These are phyloP conservation scores for Hyphopichia pseudoburtonii DNA, from an alignment of 1,139 yeast genomes.

Conservation along the genomic window DNA sequence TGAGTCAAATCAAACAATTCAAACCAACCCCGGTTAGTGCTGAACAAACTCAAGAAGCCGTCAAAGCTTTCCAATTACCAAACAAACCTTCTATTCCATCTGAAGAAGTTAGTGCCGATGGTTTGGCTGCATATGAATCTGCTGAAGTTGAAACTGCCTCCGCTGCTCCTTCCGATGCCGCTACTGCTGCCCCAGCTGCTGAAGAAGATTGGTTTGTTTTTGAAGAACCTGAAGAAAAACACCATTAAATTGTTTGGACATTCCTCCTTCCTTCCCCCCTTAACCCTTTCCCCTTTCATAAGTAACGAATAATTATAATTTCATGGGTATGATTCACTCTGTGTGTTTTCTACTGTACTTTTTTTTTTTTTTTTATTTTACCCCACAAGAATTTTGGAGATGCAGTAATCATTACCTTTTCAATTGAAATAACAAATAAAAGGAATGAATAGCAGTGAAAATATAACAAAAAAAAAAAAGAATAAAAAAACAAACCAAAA, in stretches of 20 bases:
- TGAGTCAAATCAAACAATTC: slow-evolving; percentile 83
- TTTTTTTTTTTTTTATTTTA: too few species aligned
- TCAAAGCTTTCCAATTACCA: slow-evolving; percentile 81
- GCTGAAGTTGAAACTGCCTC: slow-evolving; percentile 71
- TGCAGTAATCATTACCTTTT: too few species aligned
- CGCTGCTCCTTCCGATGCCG: slow-evolving; percentile 36
- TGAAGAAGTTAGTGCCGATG: slow-evolving; percentile 72
- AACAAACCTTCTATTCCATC: slow-evolving; percentile 70
- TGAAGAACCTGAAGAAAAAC: slow-evolving; percentile 78
- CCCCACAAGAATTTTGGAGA: too few species aligned
- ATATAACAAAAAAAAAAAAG: too few species aligned
- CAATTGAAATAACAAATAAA: too few species aligned
- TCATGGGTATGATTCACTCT: too few species aligned
- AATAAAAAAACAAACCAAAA: too few species aligned
- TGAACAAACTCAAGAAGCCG: slow-evolving; percentile 74
- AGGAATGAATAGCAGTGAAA: too few species aligned
- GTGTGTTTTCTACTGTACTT: too few species aligned
- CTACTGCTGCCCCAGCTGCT: slow-evolving; percentile 48
- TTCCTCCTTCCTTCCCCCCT: too few species aligned
- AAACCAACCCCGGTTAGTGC: slow-evolving; percentile 78
- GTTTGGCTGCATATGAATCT: slow-evolving; percentile 72
- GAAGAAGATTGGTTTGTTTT: slow-evolving; percentile 84
- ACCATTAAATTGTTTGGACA: slow-evolving; percentile 39
- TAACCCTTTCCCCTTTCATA: too few species aligned
- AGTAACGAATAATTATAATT: too few species aligned